A percentile compares a stretch with the other conserved stretches of the same genome.
These are phyloP conservation scores for Yamadazyma triangularis DNA, from an alignment of 1,139 yeast species.

Conservation along the genomic window DNA sequence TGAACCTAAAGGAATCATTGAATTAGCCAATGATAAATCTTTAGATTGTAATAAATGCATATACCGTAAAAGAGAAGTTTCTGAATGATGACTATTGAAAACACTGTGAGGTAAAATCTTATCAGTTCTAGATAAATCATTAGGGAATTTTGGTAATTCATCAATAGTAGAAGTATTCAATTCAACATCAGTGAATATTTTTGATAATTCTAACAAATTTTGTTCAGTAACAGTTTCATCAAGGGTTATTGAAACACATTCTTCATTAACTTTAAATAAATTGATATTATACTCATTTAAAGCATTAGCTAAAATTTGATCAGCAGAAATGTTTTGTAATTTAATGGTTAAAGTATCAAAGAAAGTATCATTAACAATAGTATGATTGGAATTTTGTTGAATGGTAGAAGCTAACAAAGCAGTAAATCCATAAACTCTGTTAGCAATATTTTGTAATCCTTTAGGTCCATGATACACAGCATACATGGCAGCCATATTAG, in stretches of 20 bases:
- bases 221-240: constrained; percentile 77
- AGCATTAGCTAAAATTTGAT: constrained; percentile 54
- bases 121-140: constrained; percentile 56
- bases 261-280: constrained; percentile 61
- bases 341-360: constrained; percentile 84
- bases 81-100: constrained; percentile 85
- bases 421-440: constrained; percentile 73
- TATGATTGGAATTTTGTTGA: constrained; percentile 35
- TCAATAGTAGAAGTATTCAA: constrained; percentile 36
- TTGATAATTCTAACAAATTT: constrained; percentile 57
- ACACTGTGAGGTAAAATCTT: constrained; percentile 67
- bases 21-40: constrained; percentile 89
- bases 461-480: constrained; percentile 96
- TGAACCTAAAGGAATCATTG: constrained; percentile 96
- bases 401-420: constrained; percentile 63
- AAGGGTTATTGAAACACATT: constrained; percentile 66
- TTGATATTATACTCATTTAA: constrained; percentile 63
- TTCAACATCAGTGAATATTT: constrained; percentile 38
- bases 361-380: constrained; percentile 58
- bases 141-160: constrained; percentile 50
- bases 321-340: constrained; percentile 52
- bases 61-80: constrained; percentile 91
- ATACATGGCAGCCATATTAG: constrained; percentile 93
- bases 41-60: constrained; percentile 79
- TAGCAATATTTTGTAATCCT: constrained; percentile 79